Conservation (phyloP, 129 eudicot genomes). For the Arctium lappa region DNA sequence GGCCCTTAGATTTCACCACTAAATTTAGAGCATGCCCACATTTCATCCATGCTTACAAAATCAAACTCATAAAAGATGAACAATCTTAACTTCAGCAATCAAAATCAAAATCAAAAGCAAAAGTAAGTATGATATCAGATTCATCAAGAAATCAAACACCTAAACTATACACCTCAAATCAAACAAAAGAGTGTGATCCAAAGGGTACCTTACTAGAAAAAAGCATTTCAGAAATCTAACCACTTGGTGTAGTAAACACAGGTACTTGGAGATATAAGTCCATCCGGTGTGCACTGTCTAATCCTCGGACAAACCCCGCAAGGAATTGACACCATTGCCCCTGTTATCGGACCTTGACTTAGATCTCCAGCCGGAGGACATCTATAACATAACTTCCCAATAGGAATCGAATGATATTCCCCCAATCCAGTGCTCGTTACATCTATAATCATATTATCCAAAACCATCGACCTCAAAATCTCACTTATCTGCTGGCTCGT, state of each 20-base stretch:
- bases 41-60: constrained; percentile 1
- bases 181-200: background rate
- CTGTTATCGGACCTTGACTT: constrained; percentile 31
- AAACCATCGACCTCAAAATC: constrained; percentile 61
- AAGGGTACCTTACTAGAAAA: constrained; percentile 8
- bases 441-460: constrained; percentile 69
- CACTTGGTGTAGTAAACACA: constrained; percentile 71
- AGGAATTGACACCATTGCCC: constrained; percentile 73
- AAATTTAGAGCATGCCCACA: background rate
- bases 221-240: constrained; percentile 54
- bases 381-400: constrained; percentile 65
- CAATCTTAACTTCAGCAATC: background rate
- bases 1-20: no score
- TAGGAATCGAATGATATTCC: constrained; percentile 62
- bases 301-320: constrained; percentile 89
- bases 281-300: constrained; percentile 70
- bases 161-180: constrained; percentile 13
- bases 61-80: background rate
- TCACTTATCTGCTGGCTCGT: constrained; percentile 53
- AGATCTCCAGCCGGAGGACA: constrained; percentile 34
- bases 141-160: constrained; percentile 5
- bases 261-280: constrained; percentile 70
- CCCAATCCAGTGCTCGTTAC: constrained; percentile 77
- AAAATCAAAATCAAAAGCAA: background rate
- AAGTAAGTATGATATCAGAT: background rate